Evolutionary conservation across 139 green algal genomes (phyloP).

Genomic region (Volvox reticuliferus): DNA sequence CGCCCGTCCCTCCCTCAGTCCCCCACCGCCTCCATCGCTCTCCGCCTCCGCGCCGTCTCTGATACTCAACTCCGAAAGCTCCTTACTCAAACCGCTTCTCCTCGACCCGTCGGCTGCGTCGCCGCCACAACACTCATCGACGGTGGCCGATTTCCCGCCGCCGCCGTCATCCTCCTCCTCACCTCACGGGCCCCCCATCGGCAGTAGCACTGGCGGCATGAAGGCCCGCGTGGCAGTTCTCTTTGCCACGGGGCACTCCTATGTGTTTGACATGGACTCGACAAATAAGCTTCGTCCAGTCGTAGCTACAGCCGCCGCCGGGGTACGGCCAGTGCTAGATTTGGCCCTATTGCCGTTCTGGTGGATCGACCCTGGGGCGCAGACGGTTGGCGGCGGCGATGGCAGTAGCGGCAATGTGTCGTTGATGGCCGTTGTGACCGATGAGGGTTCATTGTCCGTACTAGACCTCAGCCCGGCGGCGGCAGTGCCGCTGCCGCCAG

Average conservation of each 20-base stretch:
- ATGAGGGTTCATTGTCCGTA: conserved; percentile 49
- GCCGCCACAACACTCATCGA: neutral
- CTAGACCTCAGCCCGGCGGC: neutral
- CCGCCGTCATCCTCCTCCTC: neutral
- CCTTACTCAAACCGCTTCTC: neutral
- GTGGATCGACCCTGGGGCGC: neutral
- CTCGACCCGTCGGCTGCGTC: neutral
- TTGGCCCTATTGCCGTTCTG: conserved; percentile 74
- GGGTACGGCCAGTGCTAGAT: conserved; percentile 66
- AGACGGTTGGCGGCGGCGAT: neutral
- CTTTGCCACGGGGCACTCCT: conserved; percentile 71
- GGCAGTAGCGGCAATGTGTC: conserved; percentile 58
- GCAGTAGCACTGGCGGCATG: neutral
- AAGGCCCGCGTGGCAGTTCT: conserved; percentile 68
- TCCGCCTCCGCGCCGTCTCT: neutral
- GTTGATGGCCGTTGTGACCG: conserved; percentile 45
- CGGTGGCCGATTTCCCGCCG: neutral
- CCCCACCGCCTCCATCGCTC: neutral
- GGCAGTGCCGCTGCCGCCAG: neutral
- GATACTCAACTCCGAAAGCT: neutral
- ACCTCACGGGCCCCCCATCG: neutral
- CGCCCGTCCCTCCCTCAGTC: neutral
- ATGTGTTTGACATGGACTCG: conserved; percentile 77
- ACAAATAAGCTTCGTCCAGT: conserved; percentile 25
- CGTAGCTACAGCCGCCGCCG: conserved; percentile 19